Base-by-base conservation (phyloP, 768 basidiomycete species). In the Boletus insuetus region DNA sequence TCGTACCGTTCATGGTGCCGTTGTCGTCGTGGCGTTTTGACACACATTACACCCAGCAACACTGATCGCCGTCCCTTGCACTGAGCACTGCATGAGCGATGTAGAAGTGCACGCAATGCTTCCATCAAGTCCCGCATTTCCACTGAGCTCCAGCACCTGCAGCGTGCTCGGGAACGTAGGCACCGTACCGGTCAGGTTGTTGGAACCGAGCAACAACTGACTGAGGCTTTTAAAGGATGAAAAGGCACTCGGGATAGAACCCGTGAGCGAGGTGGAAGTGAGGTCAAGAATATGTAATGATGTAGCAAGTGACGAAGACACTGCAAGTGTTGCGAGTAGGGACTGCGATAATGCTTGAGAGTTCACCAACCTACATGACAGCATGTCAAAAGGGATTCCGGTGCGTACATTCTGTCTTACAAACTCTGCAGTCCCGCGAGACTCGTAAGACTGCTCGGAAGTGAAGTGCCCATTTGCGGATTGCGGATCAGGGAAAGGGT, bases 401-500 rank as follows among this genome's bases (percentile, higher is more conserved):
- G 37, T 32, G 13, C 43, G 4, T 17, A 49, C 34, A 34, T 17
- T 1, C 26, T 12, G 24, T 65, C 77, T 58, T 64, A 77, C 78
- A 80, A 42, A 50, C 67, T 74, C 49, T 74, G 71, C 16, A 80
- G 63, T 29, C 60, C 60, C 1, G 68, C 58, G 16, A 74, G 61
- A 46, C 55, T 46, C 7, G 66, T 55, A 13, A 79, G 47, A 32
- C 69, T 74, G 9, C 63, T 70, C 6, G 79, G 77, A 35, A 80
- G 66, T 3, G 64, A 54, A 14, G 61, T 54, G 31, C 75, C 73
- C 68, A 81, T 71, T 40, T 75, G 61, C 13, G 66, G 55, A 63
- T 80, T 80, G 59, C 72, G 70, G 24, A 76, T 66, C 26, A 80
- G 67, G 13, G 68, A 66, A 17, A 79, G 58, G 37, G 73, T 69